Conservation (phyloP, 202 grass and related monocot species). For the Schoenoplectus tabernaemontani region DNA sequence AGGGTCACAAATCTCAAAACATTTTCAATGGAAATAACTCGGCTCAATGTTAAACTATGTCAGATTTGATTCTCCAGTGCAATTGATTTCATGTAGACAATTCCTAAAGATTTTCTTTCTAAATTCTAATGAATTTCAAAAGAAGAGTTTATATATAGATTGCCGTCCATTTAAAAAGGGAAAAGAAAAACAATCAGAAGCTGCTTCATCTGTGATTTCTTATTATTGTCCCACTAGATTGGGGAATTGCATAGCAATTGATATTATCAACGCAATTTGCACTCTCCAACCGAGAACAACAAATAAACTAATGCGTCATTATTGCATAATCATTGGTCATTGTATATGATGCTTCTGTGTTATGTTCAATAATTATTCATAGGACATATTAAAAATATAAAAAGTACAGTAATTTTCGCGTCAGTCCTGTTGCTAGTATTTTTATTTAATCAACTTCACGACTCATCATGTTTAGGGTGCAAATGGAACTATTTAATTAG, state of each 20-base stretch:
- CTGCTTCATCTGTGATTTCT: not conserved
- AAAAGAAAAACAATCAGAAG: not conserved
- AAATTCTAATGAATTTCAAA: too few relatives aligned
- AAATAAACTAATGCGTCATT: not conserved
- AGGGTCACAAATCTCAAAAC: too few relatives aligned
- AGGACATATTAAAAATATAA: not conserved
- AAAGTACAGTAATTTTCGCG: not conserved
- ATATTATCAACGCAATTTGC: slow-evolving; percentile 6
- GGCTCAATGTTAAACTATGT: too few relatives aligned
- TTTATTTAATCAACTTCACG: not conserved
- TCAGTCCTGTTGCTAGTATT: not conserved
- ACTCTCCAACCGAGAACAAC: not conserved
- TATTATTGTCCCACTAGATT: not conserved
- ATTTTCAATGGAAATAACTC: too few relatives aligned
- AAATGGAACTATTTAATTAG: too few relatives aligned
- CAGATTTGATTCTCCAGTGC: too few relatives aligned
- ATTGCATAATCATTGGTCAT: slow-evolving; percentile 16
- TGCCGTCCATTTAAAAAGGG: too few relatives aligned
- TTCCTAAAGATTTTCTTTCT: too few relatives aligned
- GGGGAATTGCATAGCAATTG: not conserved
- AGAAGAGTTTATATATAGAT: too few relatives aligned
- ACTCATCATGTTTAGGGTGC: too few relatives aligned
- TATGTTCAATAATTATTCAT: not conserved
- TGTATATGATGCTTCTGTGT: not conserved
- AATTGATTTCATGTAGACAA: too few relatives aligned